Evolutionary conservation across 179 eudicot genomes (phyloP).

Genomic region (Beta macrorhiza): DNA sequence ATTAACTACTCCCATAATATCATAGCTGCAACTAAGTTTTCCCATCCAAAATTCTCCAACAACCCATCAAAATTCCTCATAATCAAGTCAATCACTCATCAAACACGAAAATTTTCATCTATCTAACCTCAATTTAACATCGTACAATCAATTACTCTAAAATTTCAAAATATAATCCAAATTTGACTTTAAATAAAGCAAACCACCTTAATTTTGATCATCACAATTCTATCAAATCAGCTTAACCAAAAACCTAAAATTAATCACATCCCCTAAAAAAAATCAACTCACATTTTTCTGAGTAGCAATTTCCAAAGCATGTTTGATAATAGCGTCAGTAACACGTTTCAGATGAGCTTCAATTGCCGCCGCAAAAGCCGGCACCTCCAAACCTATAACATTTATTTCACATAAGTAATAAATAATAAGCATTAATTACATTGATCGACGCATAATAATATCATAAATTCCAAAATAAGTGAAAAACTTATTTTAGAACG

Average conservation of each 20-base stretch:
- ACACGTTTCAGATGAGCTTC: slow-evolving; percentile 70
- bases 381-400: slow-evolving; percentile 58
- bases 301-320: slow-evolving; percentile 55
- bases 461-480: not conserved
- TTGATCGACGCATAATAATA: too few species aligned
- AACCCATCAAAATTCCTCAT: not conserved
- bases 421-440: too few species aligned
- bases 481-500: not conserved
- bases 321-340: slow-evolving; percentile 58
- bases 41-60: not conserved
- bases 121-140: not conserved
- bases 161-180: not conserved
- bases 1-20: not conserved
- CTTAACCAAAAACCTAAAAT: not conserved
- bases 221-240: not conserved
- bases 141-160: not conserved
- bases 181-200: not conserved
- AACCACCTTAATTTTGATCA: not conserved
- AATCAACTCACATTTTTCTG: slow-evolving; percentile 48
- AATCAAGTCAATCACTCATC: too few species aligned
- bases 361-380: slow-evolving; percentile 75
- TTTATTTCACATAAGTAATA: not conserved
- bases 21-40: too few species aligned
- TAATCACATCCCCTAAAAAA: not conserved
- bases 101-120: not conserved